Evolutionary conservation across 164 flowering plant species (phyloP).

Genomic region (Akebia trifoliata): DNA sequence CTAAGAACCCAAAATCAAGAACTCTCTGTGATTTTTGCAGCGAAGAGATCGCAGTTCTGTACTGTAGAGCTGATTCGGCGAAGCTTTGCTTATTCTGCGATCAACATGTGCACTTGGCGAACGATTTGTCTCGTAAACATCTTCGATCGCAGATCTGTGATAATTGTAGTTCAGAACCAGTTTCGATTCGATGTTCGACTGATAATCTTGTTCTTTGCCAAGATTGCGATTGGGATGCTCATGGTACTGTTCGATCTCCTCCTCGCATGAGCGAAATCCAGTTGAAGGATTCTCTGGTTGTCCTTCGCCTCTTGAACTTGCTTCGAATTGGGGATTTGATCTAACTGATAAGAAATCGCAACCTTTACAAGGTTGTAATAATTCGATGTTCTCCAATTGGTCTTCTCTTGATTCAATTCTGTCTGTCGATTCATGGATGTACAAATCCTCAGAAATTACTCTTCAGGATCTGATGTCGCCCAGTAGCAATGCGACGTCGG

Average conservation of each 20-base stretch:
- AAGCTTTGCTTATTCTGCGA: conserved; percentile 72
- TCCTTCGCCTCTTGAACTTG: conserved; percentile 50
- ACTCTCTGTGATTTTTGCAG: conserved; percentile 61
- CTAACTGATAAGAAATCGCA: conserved; percentile 20
- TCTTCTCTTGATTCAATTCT: conserved; percentile 9
- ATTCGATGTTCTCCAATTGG: conserved; percentile 17
- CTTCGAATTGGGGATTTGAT: conserved; percentile 53
- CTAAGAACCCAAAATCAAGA: neutral
- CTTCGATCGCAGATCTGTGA: conserved; percentile 65
- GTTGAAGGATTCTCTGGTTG: conserved; percentile 65
- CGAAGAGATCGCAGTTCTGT: conserved; percentile 47
- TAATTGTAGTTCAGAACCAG: conserved; percentile 51
- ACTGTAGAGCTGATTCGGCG: conserved; percentile 80
- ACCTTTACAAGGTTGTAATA: no score
- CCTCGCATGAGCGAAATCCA: conserved; percentile 36
- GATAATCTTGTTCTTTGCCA: conserved; percentile 53
- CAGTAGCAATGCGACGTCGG: conserved; percentile 2
- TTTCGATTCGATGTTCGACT: conserved; percentile 40
- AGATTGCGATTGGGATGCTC: conserved; percentile 72
- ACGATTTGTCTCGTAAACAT: conserved; percentile 59
- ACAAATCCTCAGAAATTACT: conserved; percentile 1
- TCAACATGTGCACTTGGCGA: conserved; percentile 67
- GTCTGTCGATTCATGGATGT: conserved; percentile 18
- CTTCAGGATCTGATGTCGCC: conserved; percentile 47
- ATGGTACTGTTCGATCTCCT: conserved; percentile 42